These are phyloP conservation scores for Neofusicoccum cordaticola DNA, from an alignment of 2,329 filamentous ascomycete genomes.

Conservation along the genomic window DNA sequence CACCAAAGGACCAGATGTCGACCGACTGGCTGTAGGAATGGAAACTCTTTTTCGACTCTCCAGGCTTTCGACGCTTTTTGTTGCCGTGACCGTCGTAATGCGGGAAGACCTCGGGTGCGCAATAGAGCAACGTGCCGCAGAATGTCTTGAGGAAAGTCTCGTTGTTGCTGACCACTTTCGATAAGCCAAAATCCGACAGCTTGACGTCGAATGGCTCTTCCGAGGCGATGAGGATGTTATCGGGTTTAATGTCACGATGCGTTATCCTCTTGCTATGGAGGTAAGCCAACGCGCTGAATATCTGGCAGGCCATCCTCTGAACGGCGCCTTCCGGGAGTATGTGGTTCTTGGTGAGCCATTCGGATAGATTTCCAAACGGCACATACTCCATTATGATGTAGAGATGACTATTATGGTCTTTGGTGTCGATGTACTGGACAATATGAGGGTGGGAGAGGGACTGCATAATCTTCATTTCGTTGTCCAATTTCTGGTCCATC, in stretches of 20 bases:
- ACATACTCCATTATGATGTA: constrained; percentile 99
- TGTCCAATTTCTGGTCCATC: constrained; percentile 87
- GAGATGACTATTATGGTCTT: constrained; percentile 75
- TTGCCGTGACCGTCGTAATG: constrained; percentile 67
- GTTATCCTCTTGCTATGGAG: constrained; percentile 86
- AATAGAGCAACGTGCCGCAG: constrained; percentile 92
- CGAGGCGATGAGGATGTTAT: constrained; percentile 86
- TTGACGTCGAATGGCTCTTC: constrained; percentile 76
- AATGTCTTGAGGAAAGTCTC: constrained; percentile 95
- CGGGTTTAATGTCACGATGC: constrained; percentile 97
- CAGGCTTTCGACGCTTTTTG: constrained; percentile 58
- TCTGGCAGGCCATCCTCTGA: constrained; percentile 70
- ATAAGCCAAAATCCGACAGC: constrained; percentile 92
- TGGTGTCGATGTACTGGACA: constrained; percentile 84
- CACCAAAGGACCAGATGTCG: constrained; percentile 94
- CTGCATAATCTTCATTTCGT: constrained; percentile 96
- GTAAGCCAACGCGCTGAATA: constrained; percentile 80
- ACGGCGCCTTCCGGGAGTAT: constrained; percentile 65
- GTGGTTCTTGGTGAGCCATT: constrained; percentile 61
- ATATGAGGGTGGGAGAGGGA: constrained; percentile 81
- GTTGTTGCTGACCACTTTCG: constrained; percentile 86
- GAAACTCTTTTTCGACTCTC: constrained; percentile 33
- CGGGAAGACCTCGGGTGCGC: constrained; percentile 93
- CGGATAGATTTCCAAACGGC: constrained; percentile 76
- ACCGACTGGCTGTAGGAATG: constrained; percentile 83